Evolutionary conservation across 2,329 filamentous ascomycete species (phyloP), one percentile per base, ranked within the genome.

Genomic region (Metarhizium robertsii): DNA sequence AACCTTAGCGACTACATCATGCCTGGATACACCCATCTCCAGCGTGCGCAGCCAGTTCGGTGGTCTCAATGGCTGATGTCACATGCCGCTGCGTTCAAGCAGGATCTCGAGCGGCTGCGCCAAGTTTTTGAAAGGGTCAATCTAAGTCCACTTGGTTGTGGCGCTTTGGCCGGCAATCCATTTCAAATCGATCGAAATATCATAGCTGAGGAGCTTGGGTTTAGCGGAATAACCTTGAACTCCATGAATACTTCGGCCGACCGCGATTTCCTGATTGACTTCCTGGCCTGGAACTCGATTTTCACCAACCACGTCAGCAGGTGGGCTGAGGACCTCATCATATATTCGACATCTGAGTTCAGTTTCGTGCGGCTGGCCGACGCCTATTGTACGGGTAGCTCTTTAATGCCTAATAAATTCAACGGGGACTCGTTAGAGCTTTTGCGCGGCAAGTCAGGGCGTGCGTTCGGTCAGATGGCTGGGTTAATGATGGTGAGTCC

Each of bases 11-110:
- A 88, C 62, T 78, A 83, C 60, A 69, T 95, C 65, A 94, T 95
- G 87, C 90, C 90, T 1, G 88, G 88, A 2, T 95, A 95, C 73
- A 95, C 90, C 14, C 90, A 95, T 71, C 74, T 94, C 40, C 90
- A 95, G 73, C 85, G 88, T 53, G 89, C 89, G 1, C 73, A 88
- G 72, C 89, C 90, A 1, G 84, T 95, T 62, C 78, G 87, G 58
- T 95, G 87, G 87, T 84, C 80, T 55, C 89, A 94, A 66, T 92
- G 86, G 86, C 77, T 95, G 67, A 73, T 95, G 60, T 86, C 85
- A 50, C 86, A 91, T 66, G 88, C 80, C 52, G 81, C 83, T 52
- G 80, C 83, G 36, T 92, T 95, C 66, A 76, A 80, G 14, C 76
- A 76, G 42, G 90, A 95, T 69, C 80, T 95, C 38, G 81, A 94